A percentile compares a stretch with the other conserved stretches of the same genome.
Evolutionary conservation across 2,329 filamentous ascomycete species (phyloP).

Genomic region (Podosphaera aphanis): DNA sequence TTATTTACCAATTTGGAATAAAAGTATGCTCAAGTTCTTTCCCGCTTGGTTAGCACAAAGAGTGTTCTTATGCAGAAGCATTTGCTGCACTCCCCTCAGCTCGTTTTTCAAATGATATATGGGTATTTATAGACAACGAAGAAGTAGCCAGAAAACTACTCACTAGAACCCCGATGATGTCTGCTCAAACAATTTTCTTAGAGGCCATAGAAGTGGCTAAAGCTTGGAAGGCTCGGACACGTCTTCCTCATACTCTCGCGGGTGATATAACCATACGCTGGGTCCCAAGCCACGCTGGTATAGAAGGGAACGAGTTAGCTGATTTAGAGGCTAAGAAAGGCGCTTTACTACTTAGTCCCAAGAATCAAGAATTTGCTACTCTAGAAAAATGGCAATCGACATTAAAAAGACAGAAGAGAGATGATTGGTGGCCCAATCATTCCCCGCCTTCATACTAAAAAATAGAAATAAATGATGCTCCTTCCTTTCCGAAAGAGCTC

Average conservation of each 20-base stretch:
- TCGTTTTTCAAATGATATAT: neutral
- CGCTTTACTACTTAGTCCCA: neutral
- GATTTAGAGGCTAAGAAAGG: neutral
- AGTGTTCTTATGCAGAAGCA: neutral
- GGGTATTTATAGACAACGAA: neutral
- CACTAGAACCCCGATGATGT: neutral
- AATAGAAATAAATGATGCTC: neutral
- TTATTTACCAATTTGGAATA: too few species aligned
- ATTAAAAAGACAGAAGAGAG: neutral
- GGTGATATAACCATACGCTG: neutral
- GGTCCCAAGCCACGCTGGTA: neutral
- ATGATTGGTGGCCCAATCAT: neutral
- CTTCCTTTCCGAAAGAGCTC: neutral
- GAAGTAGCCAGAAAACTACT: neutral
- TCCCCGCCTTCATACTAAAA: neutral
- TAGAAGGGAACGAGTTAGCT: neutral
- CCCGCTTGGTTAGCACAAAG: too few species aligned
- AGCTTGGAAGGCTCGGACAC: neutral
- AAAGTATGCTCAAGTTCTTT: too few species aligned
- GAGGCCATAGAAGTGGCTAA: neutral
- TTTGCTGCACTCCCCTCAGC: neutral
- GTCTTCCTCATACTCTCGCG: neutral
- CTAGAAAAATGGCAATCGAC: neutral
- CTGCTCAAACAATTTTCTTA: neutral
- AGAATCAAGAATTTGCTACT: neutral